phyloP scores from a whole-genome alignment of 176 grass and related monocot genomes.

The Juncus inflexus region DNA sequence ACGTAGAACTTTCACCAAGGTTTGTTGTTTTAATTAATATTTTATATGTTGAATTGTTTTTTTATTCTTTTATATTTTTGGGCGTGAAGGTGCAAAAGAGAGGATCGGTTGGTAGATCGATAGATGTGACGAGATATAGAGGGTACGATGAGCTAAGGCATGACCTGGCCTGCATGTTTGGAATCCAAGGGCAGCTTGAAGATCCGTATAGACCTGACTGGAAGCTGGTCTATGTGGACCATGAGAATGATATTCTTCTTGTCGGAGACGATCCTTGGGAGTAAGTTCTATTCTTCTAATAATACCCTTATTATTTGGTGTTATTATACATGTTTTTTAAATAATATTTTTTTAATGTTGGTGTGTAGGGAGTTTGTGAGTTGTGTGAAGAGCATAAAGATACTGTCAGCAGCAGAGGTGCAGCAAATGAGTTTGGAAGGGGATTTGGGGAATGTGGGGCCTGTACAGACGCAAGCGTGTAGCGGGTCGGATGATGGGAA shows the following conservation, averaged over 20 bases:
- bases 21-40: slow-evolving; percentile 28
- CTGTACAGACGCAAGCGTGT: slow-evolving; percentile 67
- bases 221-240: slow-evolving; percentile 98
- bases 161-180: slow-evolving; percentile 94
- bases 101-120: slow-evolving; percentile 92
- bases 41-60: slow-evolving; percentile 20
- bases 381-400: slow-evolving; percentile 98
- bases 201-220: slow-evolving; percentile 84
- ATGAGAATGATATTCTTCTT: slow-evolving; percentile 92
- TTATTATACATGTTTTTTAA: slow-evolving; percentile 20
- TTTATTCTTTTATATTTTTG: slow-evolving; percentile 16
- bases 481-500: slow-evolving; percentile 74
- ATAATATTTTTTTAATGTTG: not conserved
- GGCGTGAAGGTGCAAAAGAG: slow-evolving; percentile 93
- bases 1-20: slow-evolving; percentile 93
- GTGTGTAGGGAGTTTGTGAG: slow-evolving; percentile 79
- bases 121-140: slow-evolving; percentile 81
- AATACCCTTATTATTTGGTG: not conserved
- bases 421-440: slow-evolving; percentile 98
- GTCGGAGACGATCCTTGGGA: slow-evolving; percentile 99
- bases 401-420: slow-evolving; percentile 85
- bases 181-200: slow-evolving; percentile 86
- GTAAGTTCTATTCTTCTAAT: slow-evolving; percentile 39
- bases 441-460: slow-evolving; percentile 60
- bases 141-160: slow-evolving; percentile 82